Percentiles rank a stretch among this genome's conserved stretches.
phyloP scores from a whole-genome alignment of 169 alveolate genomes.

The Plasmodium inui region DNA sequence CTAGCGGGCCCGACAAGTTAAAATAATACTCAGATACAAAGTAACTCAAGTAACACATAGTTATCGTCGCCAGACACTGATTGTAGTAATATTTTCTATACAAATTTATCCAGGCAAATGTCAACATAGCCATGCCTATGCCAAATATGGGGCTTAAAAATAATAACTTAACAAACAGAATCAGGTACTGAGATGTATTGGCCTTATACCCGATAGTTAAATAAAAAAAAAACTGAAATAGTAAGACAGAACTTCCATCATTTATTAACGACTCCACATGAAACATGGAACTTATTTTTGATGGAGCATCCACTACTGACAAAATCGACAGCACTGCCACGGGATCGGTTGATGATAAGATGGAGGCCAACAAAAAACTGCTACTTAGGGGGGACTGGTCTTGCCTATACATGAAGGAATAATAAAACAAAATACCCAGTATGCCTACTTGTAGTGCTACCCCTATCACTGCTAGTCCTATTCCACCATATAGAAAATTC shows the following conservation, averaged over 20 bases:
- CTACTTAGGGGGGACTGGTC: conserved; percentile 78
- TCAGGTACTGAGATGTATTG: conserved; percentile 77
- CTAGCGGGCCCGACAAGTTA: conserved; percentile 88
- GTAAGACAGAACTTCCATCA: conserved; percentile 89
- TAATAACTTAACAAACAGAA: conserved; percentile 84
- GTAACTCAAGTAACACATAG: conserved; percentile 82
- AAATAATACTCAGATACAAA: conserved; percentile 87
- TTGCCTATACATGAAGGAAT: conserved; percentile 77
- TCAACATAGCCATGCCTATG: conserved; percentile 81
- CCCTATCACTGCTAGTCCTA: conserved; percentile 88
- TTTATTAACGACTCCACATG: conserved; percentile 90
- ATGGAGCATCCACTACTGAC: conserved; percentile 87
- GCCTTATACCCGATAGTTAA: conserved; percentile 83
- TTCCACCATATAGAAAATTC: conserved; percentile 87
- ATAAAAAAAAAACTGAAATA: conserved; percentile 89
- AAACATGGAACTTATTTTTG: conserved; percentile 87
- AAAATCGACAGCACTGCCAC: conserved; percentile 90
- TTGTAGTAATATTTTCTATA: conserved; percentile 85
- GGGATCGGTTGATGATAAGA: conserved; percentile 91
- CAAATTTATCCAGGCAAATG: conserved; percentile 85
- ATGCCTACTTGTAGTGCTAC: conserved; percentile 84
- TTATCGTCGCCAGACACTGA: conserved; percentile 84
- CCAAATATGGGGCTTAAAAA: conserved; percentile 89
- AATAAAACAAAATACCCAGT: conserved; percentile 85
- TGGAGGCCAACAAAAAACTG: conserved; percentile 89